Conservation (phyloP, 2,329 filamentous ascomycete genomes). For the Aquanectria penicillioides region DNA sequence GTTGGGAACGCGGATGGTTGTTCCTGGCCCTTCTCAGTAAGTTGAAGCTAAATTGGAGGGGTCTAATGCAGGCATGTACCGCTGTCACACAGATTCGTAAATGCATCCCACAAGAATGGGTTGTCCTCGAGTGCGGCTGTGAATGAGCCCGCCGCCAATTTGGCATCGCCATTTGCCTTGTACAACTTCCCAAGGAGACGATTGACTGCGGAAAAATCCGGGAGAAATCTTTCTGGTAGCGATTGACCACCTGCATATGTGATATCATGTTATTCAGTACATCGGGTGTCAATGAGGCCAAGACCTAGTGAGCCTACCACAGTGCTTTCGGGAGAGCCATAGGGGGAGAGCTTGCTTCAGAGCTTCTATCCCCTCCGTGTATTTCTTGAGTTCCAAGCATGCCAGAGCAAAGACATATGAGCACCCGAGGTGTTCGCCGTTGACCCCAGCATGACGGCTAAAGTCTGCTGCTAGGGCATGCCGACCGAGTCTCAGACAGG, state of each 20-base stretch:
- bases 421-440: slow-evolving; percentile 28
- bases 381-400: slow-evolving; percentile 25
- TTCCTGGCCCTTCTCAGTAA: neutral
- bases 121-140: slow-evolving; percentile 27
- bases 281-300: too few species aligned
- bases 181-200: slow-evolving; percentile 30
- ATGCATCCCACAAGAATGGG: slow-evolving; percentile 37
- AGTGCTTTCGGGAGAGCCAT: slow-evolving; percentile 8
- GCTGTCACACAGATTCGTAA: slow-evolving; percentile 32
- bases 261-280: slow-evolving; percentile 3
- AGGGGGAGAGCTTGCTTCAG: slow-evolving; percentile 24
- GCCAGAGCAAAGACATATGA: slow-evolving; percentile 29
- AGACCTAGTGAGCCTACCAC: slow-evolving; percentile 8
- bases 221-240: slow-evolving; percentile 22
- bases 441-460: slow-evolving; percentile 10
- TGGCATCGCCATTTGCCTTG: slow-evolving; percentile 28
- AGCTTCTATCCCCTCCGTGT: slow-evolving; percentile 26
- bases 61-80: slow-evolving; percentile 7
- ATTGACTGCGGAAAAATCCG: slow-evolving; percentile 24
- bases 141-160: slow-evolving; percentile 22
- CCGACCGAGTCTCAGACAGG: slow-evolving; percentile 27
- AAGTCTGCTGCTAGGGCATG: slow-evolving; percentile 15
- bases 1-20: slow-evolving; percentile 17
- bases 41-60: neutral
- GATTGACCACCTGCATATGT: slow-evolving; percentile 3